Base-by-base conservation (phyloP, 148 eudicot genomes). In the Nyssa sinensis region DNA sequence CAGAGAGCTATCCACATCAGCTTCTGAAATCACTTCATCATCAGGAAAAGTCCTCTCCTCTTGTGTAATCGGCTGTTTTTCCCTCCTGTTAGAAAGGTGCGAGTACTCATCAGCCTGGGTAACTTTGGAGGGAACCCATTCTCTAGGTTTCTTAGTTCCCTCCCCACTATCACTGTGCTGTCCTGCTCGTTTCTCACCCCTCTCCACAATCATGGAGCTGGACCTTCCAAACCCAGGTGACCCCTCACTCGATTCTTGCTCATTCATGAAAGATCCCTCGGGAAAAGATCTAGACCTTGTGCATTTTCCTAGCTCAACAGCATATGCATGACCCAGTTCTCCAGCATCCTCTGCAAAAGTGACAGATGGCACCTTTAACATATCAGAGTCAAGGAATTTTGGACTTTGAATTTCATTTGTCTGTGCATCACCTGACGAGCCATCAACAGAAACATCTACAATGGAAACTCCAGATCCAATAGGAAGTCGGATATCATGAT, bases 151-250 rank as follows among this genome's bases (percentile, higher is more conserved):
- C 81, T 93, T 92, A 24, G 75, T 69, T 77, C 75, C 84, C 67
- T 83, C 90, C 76, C 65, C 63, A 57, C 65, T 66, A 76, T 73
- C 81, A 35, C 75, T 79, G 62, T 68, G 76, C 72, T 85, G 87
- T 35, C 80, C 62, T 44, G 87, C 62, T 73, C 95, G 87, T 77
- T 96, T 93, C 78, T 84, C 95, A 81, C 93, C 88, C 80, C 86
- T 85, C 63, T 82, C 90, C 71, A 76, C 65, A 37, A 31, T 44
- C 78, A 80, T 67, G 66, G 91, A 82, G 32, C 79, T 86, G 78
- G 69, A 74, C 57, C 72, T 81, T 69, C 77, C 78, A 73, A 72
- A 75, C 19, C 79, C 89, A 70, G 85, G 80, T 55, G 70, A 64
- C 23, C 66, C 77, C 29, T 78, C 93, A 74, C 69, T 74, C 67